Percentiles rank a stretch among this genome's conserved stretches.
These are phyloP conservation scores for Vitis riparia DNA, from an alignment of 164 flowering plant species.

Conservation along the genomic window DNA sequence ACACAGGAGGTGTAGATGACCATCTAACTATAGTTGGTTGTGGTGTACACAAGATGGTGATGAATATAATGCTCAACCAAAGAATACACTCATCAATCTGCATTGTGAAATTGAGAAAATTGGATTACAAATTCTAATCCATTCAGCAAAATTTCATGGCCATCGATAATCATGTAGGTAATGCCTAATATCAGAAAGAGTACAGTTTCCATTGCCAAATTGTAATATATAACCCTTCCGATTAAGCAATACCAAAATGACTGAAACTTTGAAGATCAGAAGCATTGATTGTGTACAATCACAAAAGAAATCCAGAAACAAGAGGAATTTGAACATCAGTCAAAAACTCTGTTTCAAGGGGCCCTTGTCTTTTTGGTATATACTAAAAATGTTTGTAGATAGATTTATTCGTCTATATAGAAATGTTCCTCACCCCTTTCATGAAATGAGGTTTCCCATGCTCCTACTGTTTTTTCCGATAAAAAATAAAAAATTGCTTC, in stretches of 20 bases:
- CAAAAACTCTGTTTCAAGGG: no score
- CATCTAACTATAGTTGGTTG: conserved; percentile 93
- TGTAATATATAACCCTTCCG: background rate
- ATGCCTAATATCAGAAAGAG: background rate
- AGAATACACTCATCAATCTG: conserved; percentile 93
- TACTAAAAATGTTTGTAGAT: no score
- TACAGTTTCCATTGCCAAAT: background rate
- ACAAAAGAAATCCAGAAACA: background rate
- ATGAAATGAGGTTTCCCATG: no score
- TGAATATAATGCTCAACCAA: conserved; percentile 92
- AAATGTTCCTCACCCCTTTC: no score
- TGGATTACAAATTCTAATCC: background rate
- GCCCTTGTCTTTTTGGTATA: no score
- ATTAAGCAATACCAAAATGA: background rate
- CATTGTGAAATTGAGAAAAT: conserved; percentile 14
- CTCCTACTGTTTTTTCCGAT: no score
- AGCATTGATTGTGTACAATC: background rate
- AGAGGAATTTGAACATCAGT: background rate
- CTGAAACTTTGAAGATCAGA: background rate
- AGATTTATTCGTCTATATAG: no score
- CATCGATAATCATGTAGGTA: background rate
- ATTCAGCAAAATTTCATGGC: background rate
- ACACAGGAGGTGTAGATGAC: conserved; percentile 85
- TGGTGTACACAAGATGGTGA: conserved; percentile 93
- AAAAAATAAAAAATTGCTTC: no score